Evolutionary conservation across 352 stramenopile genomes (phyloP).

Genomic region (Globisporangium perplexum): DNA sequence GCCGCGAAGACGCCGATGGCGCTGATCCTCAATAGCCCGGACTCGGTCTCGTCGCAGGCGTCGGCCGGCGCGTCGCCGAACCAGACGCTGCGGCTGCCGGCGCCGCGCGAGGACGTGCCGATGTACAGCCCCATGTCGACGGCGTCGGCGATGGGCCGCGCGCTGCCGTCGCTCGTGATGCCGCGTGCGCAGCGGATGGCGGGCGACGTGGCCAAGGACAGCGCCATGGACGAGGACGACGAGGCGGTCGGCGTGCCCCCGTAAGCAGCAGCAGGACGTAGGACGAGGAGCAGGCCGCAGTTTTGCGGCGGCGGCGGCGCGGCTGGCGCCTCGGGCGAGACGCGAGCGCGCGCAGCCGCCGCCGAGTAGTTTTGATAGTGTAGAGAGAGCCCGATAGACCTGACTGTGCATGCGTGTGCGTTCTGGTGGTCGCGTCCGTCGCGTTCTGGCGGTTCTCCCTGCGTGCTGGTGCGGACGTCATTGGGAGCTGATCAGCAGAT

Average conservation of each 20-base stretch:
- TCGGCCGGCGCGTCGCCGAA: not conserved
- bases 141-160: conserved; percentile 12
- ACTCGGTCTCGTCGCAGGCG: conserved; percentile 9
- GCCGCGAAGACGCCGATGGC: conserved; percentile 24
- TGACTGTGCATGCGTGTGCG: not conserved
- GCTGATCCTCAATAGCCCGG: conserved; percentile 69
- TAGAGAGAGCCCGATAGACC: conserved; percentile 4
- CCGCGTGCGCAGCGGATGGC: not conserved
- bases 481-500: no score
- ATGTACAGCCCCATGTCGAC: conserved; percentile 17
- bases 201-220: no score
- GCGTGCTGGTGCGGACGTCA: no score
- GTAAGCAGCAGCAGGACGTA: conserved; percentile 2
- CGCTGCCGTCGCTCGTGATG: conserved; percentile 17
- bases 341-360: conserved; percentile 10
- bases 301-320: not conserved
- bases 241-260: not conserved
- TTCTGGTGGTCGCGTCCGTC: not conserved
- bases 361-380: conserved; percentile 11
- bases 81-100: not conserved
- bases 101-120: conserved; percentile 1
- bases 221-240: not conserved
- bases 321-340: not conserved
- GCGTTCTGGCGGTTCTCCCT: not conserved
- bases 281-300: not conserved